A percentile compares a stretch with the other conserved stretches of the same genome.
These are phyloP conservation scores for Chamaecrista fasciculata DNA, from an alignment of 306 rosid species.

Conservation along the genomic window DNA sequence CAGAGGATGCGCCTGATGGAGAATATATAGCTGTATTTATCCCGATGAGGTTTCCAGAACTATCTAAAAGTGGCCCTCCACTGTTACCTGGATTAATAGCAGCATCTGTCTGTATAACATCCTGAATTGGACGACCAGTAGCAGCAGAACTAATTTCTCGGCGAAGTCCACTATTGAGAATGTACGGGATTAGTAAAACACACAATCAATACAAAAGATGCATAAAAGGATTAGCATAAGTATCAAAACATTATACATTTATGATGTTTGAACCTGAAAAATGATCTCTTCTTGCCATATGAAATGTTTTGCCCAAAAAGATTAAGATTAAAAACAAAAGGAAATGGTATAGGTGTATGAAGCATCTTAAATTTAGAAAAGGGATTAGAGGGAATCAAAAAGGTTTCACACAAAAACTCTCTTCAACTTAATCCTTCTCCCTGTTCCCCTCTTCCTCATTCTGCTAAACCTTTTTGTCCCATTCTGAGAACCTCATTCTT, in stretches of 20 bases:
- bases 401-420: neutral
- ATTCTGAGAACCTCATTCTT: neutral
- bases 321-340: neutral
- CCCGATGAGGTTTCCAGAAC: conserved; percentile 93
- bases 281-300: neutral
- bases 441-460: neutral
- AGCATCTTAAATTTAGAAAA: neutral
- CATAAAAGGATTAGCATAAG: neutral
- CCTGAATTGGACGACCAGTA: conserved; percentile 98
- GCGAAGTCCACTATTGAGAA: conserved; percentile 75
- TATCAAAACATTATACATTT: neutral
- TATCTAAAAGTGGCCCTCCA: conserved; percentile 98
- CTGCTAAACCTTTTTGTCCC: neutral
- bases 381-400: neutral
- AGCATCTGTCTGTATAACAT: conserved; percentile 99
- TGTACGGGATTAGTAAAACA: conserved; percentile 23
- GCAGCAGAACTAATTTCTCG: conserved; percentile 99
- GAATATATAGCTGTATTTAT: conserved; percentile 97
- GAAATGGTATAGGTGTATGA: neutral
- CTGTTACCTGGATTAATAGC: conserved; percentile 99
- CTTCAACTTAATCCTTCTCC: neutral
- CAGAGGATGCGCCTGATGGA: conserved; percentile 96
- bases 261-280: conserved; percentile 2
- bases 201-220: conserved; percentile 4
- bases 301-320: neutral